Base-by-base conservation (phyloP, 1,139 yeast genomes). In the Suhomyces kunorum region DNA sequence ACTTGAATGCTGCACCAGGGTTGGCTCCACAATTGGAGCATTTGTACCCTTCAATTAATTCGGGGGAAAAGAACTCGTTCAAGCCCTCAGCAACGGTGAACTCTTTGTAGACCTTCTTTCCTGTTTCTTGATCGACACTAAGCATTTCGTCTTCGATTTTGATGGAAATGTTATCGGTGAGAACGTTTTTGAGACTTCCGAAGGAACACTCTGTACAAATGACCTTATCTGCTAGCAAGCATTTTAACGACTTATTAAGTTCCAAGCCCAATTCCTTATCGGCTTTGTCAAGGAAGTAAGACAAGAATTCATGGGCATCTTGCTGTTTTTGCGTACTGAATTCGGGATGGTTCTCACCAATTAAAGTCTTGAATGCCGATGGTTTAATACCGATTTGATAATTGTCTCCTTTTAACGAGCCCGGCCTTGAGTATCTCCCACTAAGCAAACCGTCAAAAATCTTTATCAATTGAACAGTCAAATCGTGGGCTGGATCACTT, bases 251-350 rank as follows among this genome's bases (percentile, higher is more conserved):
- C 36, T 74, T 71, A 44, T 81, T 78, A 18, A 71, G 50, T 8
- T 45, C 45, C n/a, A 63, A 46, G 0, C 76, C 77, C 36, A 65
- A 55, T 9, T 83, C 80, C 32, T 65, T 65, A 49, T 85, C 92
- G 25, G 87, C 60, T 49, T 78, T 75, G 43, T 83, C 87, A 27
- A 83, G 55, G 15, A 90, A 62, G 57, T 82, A 83, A 8, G 79
- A 66, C 60, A 89, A 74, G 56, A 89, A 94, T 59, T 92, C 98
- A 68, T 83, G 86, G 0, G 98, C 94, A 67, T 92, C 99, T 59
- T 92, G 98, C 56, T 92, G 99, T 52, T 81, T 79, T 74, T 83
- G 87, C 0, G 96, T 83, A 34, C 83, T 74, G 54, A 92, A 92
- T 56, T 92, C 98, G 12, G 74, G 72, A 60, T 92, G 95, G 31